Evolutionary conservation across 306 rosid genomes (phyloP), one percentile per base, ranked within the genome.

Genomic region (Lathyrus oleraceus): DNA sequence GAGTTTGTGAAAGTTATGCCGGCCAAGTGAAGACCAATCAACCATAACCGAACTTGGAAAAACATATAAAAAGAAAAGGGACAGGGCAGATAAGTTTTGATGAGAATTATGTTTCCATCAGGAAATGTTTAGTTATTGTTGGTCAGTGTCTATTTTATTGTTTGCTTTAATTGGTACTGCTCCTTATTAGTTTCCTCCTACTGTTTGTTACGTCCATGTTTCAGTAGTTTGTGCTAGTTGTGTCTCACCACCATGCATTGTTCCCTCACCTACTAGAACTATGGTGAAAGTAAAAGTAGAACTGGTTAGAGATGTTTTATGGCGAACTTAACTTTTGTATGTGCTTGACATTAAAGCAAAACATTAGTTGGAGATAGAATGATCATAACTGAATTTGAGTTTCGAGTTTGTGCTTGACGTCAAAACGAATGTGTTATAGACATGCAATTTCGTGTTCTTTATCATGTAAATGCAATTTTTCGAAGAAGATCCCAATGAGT

Each of bases 1-100:
- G 96, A 89, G 79, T 89, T 89, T 43, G 92, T 85, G 75, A 89
- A 83, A 84, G 91, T 89, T 54, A 89, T 89, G 90, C 85, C 86
- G 88, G 96, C 92, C 59, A 89, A 86, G 96, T 89, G 88, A 89
- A n/a, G 68, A 79, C 57, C 61, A 32, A 49, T 76, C 77, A 48
- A 64, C 72, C 70, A 61, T 77, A 80, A 69, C 72, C 38, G 58
- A n/a, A 78, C 69, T 49, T 75, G 59, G 75, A 75, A 69, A 75
- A 72, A 39, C 85, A 14, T 66, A 77, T 72, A 63, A 78, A 78
- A 14, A 58, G 67, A 71, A 82, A 79, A 77, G 78, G 82, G 83
- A 17, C 81, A 20, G 76, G 72, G 81, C 82, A 83, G 81, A 86
- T 81, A 75, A 83, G 90, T 81, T 83, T 81, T 75, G 65, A 81